These are phyloP conservation scores for Salix purpurea DNA, from an alignment of 345 rosid species.

Conservation along the genomic window DNA sequence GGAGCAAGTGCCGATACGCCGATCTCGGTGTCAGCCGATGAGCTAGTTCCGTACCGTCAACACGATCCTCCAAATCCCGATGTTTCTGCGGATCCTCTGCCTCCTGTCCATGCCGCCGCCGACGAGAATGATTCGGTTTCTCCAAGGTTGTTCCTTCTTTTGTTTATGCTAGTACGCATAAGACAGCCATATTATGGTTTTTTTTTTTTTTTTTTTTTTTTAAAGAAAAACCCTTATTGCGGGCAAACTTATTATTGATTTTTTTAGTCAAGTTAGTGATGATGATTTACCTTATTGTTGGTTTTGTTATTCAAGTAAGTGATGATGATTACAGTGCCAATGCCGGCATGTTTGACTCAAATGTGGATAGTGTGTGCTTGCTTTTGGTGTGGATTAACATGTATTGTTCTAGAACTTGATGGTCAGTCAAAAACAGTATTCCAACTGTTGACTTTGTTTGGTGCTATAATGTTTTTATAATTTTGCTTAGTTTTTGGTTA, in stretches of 20 bases:
- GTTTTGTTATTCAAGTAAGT: not conserved
- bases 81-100: constrained; percentile 5
- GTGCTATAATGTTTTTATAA: not conserved
- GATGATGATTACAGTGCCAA: not conserved
- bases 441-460: not conserved
- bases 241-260: constrained; percentile 2
- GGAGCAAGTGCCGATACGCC: constrained; percentile 15
- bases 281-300: not conserved
- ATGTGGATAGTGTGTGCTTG: constrained; percentile 6
- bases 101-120: constrained; percentile 7
- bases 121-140: constrained; percentile 24
- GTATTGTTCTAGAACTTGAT: not conserved
- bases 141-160: constrained; percentile 24
- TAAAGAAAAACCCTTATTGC: not conserved
- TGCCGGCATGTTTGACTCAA: not conserved
- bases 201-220: not conserved
- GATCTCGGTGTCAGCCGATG: constrained; percentile 13
- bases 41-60: constrained; percentile 8
- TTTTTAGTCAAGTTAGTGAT: not conserved
- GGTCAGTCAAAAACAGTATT: not conserved
- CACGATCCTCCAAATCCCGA: constrained; percentile 20
- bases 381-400: not conserved
- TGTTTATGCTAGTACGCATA: not conserved
- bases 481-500: not conserved
- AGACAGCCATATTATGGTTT: not conserved